Conservation (phyloP, 164 flowering plant genomes). For the Kalanchoe fedtschenkoi region DNA sequence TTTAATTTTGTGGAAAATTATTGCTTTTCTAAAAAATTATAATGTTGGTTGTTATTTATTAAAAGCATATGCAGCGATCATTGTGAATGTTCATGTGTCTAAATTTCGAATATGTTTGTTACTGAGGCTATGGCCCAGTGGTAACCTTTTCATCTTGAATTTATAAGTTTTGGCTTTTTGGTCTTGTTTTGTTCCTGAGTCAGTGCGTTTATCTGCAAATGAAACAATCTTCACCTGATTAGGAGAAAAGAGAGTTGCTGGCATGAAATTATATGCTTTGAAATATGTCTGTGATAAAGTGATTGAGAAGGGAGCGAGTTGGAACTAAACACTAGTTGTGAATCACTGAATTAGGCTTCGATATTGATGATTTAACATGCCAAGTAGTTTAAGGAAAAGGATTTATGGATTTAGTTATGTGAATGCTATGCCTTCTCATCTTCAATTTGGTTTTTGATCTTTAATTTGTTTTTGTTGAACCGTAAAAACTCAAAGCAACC, state of each 20-base stretch:
- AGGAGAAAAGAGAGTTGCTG: background rate
- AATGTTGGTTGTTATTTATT: no score
- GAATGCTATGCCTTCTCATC: background rate
- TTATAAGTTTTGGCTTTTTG: no score
- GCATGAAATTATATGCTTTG: background rate
- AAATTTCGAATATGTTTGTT: background rate
- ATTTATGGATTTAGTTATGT: background rate
- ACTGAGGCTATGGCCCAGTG: background rate
- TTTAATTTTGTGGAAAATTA: background rate
- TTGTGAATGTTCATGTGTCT: background rate
- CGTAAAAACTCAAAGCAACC: background rate
- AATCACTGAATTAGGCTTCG: background rate
- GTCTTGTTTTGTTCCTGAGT: background rate
- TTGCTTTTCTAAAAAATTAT: no score
- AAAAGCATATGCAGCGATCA: no score
- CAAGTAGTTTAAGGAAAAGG: background rate
- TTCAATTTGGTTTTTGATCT: background rate
- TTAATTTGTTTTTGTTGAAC: background rate
- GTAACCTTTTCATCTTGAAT: background rate
- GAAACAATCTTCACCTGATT: background rate
- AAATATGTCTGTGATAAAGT: background rate
- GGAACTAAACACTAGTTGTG: background rate
- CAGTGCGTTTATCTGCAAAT: background rate
- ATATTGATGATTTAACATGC: background rate
- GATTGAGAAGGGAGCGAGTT: background rate